A percentile compares a stretch with the other conserved stretches of the same genome.
phyloP scores from a whole-genome alignment of 192 early-diverging fungal genomes.

The Backusella luteola region DNA sequence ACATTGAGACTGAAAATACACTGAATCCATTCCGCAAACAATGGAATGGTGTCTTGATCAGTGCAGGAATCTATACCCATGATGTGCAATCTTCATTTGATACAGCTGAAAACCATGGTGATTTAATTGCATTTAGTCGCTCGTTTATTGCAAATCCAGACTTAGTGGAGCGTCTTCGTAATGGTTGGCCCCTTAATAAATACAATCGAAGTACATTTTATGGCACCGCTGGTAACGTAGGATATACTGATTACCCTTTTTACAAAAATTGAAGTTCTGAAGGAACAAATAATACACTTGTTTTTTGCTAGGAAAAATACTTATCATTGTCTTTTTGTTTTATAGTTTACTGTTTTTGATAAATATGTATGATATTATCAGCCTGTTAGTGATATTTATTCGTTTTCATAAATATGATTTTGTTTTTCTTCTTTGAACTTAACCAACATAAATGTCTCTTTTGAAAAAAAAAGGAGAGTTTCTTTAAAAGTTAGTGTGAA shows the following conservation, averaged over 20 bases:
- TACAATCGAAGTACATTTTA: constrained; percentile 4
- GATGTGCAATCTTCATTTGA: constrained; percentile 5
- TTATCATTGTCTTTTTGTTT: too few relatives aligned
- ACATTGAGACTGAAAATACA: neutral
- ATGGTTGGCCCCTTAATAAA: neutral
- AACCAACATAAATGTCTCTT: too few relatives aligned
- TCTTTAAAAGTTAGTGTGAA: too few relatives aligned
- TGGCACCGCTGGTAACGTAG: neutral
- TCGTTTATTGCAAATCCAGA: constrained; percentile 3
- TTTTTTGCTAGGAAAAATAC: too few relatives aligned
- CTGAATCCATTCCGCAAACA: constrained; percentile 12
- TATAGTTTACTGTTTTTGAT: too few relatives aligned
- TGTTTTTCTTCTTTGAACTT: too few relatives aligned
- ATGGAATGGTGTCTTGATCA: constrained; percentile 21
- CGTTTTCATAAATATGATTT: too few relatives aligned
- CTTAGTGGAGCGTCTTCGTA: neutral
- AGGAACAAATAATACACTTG: neutral
- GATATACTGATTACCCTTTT: constrained; percentile 10
- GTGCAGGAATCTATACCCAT: constrained; percentile 20
- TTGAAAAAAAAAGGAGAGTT: too few relatives aligned
- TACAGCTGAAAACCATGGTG: constrained; percentile 9
- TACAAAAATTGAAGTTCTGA: neutral
- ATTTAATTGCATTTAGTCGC: neutral
- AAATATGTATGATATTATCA: too few relatives aligned
- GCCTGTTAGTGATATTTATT: too few relatives aligned